Base-by-base conservation (phyloP, 495 filamentous ascomycete genomes). In the Xylaria intraflava region DNA sequence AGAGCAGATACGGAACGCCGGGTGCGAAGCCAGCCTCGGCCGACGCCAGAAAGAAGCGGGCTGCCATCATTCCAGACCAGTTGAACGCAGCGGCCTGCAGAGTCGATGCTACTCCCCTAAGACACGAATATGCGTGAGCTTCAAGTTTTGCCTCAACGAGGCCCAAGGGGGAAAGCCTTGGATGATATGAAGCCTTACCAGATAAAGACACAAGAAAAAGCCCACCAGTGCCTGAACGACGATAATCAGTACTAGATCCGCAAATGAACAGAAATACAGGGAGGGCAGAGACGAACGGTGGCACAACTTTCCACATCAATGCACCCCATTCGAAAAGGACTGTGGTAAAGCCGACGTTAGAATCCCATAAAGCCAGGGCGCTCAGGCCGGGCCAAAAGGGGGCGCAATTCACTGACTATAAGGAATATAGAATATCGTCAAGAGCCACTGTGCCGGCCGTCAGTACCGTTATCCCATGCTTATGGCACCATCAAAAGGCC, bases 371-470 rank as follows among this genome's bases (percentile, higher is more conserved):
- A 8, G 3, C 51, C n/a, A n/a, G 44, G 41, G 1, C 27, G 5
- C 12, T 43, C 1, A 27, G 8, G 41, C 16, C 31, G 1, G 12
- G 14, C 23, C 11, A n/a, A 11, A 8, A 16, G 51, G 50, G 20
- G 16, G 51, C 49, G 44, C 59, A 22, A 11, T 61, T 33, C 46
- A 46, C 51, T 53, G 31, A 72, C 68, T 82, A 53, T 83, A 83
- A 2, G 78, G 69, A 19, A 83, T 86, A 61, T 91, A 91, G 61
- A 91, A 93, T 30, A 88, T 84, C 0, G 85, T 90, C 41, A 91
- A 69, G 16, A 91, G 72, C 87, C 87, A 94, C 58, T 84, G 16
- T 1, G 40, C 16, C 0, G n/a, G 23, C 10, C 20, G 51, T 53
- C 46, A 53, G 33, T 7, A 9, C 8, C 16, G n/a, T n/a, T n/a